These are phyloP conservation scores for Capniomyces stellatus DNA, from an alignment of 371 early-diverging fungal species.

Conservation along the genomic window DNA sequence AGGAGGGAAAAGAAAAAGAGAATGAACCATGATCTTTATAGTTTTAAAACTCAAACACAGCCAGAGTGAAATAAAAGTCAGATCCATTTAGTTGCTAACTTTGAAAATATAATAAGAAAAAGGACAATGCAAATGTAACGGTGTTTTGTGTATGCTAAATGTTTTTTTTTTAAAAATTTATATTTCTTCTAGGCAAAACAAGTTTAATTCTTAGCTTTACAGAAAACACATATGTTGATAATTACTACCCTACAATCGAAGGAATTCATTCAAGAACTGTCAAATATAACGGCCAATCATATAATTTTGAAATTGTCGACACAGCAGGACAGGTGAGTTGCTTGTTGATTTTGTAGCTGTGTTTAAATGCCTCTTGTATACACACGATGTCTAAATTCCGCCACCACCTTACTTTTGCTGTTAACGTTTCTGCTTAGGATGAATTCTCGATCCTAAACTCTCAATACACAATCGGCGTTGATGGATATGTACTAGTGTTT, in stretches of 20 bases:
- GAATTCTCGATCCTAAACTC: conserved; percentile 84
- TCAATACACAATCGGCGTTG: conserved; percentile 74
- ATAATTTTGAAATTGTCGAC: conserved; percentile 79
- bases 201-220: conserved; percentile 86
- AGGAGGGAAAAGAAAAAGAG: neutral
- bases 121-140: conserved; percentile 75
- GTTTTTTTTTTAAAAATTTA: neutral
- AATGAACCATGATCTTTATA: neutral
- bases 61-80: too few relatives aligned
- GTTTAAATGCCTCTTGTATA: too few relatives aligned
- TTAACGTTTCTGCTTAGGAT: conserved; percentile 35
- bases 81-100: too few relatives aligned
- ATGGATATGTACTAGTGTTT: conserved; percentile 89
- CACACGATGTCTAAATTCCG: too few relatives aligned
- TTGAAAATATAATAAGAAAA: too few relatives aligned
- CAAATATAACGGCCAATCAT: conserved; percentile 64
- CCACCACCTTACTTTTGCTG: neutral
- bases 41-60: too few relatives aligned
- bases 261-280: conserved; percentile 76
- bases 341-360: too few relatives aligned
- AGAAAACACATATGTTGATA: conserved; percentile 78
- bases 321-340: conserved; percentile 83
- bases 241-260: conserved; percentile 90
- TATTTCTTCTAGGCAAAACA: conserved; percentile 45
- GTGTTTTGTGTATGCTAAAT: conserved; percentile 33